These are phyloP conservation scores for Xerocomellus intermedius DNA, from an alignment of 768 basidiomycete genomes.

Conservation along the genomic window DNA sequence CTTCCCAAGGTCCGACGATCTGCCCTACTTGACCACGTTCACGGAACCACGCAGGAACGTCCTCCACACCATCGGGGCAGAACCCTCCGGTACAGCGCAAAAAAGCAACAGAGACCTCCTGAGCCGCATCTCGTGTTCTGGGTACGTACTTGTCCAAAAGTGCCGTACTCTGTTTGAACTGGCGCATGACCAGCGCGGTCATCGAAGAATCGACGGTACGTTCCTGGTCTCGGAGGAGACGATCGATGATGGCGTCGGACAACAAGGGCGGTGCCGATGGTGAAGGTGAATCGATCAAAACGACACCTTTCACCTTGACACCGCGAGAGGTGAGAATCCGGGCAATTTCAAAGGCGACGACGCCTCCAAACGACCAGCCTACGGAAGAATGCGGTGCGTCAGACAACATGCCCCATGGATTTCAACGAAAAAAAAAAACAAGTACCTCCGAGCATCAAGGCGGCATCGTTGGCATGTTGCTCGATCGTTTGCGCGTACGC, in stretches of 20 bases:
- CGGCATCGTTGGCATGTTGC: slow-evolving; percentile 32
- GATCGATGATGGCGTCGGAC: slow-evolving; percentile 50
- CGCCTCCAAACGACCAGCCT: slow-evolving; percentile 84
- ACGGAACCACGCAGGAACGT: slow-evolving; percentile 52
- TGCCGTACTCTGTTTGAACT: slow-evolving; percentile 48
- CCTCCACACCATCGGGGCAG: slow-evolving; percentile 27
- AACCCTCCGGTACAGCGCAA: slow-evolving; percentile 55
- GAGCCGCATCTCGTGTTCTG: slow-evolving; percentile 15
- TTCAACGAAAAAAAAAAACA: background rate
- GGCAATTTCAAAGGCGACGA: slow-evolving; percentile 65
- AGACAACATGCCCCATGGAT: background rate
- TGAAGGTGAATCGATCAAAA: slow-evolving; percentile 67
- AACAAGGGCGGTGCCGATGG: slow-evolving; percentile 54
- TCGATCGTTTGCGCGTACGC: slow-evolving; percentile 46
- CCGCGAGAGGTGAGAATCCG: slow-evolving; percentile 44
- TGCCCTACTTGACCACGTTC: slow-evolving; percentile 36
- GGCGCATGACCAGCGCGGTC: slow-evolving; percentile 39
- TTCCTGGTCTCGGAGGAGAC: slow-evolving; percentile 36
- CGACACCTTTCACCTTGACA: slow-evolving; percentile 49
- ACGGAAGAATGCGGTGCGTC: background rate
- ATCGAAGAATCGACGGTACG: slow-evolving; percentile 31
- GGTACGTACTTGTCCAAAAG: slow-evolving; percentile 51
- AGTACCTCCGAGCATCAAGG: slow-evolving; percentile 59
- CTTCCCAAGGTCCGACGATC: slow-evolving; percentile 48
- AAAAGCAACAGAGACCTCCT: slow-evolving; percentile 40